Conservation (phyloP, 202 grass and related monocot genomes). For the Zizania palustris region DNA sequence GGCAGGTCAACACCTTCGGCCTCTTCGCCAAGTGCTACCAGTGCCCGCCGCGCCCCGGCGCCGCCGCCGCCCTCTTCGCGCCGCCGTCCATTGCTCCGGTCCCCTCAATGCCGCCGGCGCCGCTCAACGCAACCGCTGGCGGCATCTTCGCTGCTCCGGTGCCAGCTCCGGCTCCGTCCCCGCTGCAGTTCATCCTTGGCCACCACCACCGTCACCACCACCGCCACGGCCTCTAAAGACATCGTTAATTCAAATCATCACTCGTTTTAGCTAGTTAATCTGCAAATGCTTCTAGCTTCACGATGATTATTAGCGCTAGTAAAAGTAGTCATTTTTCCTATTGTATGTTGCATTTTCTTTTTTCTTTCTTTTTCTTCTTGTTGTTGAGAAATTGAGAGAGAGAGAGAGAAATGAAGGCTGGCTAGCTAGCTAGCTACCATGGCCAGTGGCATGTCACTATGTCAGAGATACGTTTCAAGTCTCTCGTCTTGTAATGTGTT, state of each 20-base stretch:
- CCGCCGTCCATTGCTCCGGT: conserved; percentile 8
- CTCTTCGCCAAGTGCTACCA: conserved; percentile 97
- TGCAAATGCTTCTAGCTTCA: too few relatives aligned
- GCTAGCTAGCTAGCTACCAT: background rate
- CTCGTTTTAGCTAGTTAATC: too few relatives aligned
- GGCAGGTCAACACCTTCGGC: conserved; percentile 76
- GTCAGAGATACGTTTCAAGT: conserved; percentile 36
- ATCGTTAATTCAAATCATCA: too few relatives aligned
- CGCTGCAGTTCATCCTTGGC: conserved; percentile 42
- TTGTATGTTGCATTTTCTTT: too few relatives aligned
- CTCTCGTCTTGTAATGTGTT: conserved; percentile 34
- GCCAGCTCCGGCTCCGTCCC: conserved; percentile 44
- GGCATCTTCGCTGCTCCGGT: background rate
- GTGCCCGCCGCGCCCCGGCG: conserved; percentile 49
- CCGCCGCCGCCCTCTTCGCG: background rate
- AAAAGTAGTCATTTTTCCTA: too few relatives aligned
- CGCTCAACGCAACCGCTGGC: conserved; percentile 10
- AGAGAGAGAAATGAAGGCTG: background rate
- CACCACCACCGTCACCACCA: conserved; percentile 54
- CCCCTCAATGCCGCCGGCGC: conserved; percentile 16
- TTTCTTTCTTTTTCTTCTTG: too few relatives aligned
- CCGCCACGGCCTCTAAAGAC: conserved; percentile 34
- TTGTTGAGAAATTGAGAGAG: background rate
- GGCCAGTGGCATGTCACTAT: background rate
- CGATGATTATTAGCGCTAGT: too few relatives aligned